Conservation (phyloP, 257 asterid species). For the Solanum megistacrolobum region DNA sequence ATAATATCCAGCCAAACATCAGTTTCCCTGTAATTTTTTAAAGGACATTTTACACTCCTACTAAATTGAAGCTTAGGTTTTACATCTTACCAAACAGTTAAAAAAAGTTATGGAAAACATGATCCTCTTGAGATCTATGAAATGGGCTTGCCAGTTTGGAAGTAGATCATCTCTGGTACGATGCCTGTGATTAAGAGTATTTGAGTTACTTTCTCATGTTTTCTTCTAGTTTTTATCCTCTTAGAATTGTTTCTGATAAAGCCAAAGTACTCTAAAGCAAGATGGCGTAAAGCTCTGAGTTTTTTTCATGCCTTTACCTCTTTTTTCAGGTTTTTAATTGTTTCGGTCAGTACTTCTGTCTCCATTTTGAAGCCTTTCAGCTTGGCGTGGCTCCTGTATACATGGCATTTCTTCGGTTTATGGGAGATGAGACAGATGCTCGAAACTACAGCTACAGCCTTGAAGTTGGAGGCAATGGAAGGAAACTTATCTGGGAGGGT, state of each 20-base stretch:
- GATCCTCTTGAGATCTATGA: background rate
- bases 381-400: background rate
- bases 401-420: background rate
- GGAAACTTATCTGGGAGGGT: slow-evolving; percentile 49
- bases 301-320: background rate
- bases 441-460: slow-evolving; percentile 30
- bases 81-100: background rate
- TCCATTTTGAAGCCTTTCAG: background rate
- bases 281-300: background rate
- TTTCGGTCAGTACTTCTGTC: slow-evolving; percentile 28
- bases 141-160: background rate
- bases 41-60: background rate
- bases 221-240: background rate
- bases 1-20: background rate
- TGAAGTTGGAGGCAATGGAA: slow-evolving; percentile 53
- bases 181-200: background rate
- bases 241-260: background rate
- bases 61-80: background rate
- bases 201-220: background rate
- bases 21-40: background rate
- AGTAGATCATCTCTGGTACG: background rate
- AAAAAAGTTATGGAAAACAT: background rate
- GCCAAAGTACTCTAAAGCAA: background rate
- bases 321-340: slow-evolving; percentile 38
- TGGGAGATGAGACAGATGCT: background rate